These are phyloP conservation scores for Chrysopogon serrulatus DNA, from an alignment of 176 grass and related monocot genomes.

Conservation along the genomic window DNA sequence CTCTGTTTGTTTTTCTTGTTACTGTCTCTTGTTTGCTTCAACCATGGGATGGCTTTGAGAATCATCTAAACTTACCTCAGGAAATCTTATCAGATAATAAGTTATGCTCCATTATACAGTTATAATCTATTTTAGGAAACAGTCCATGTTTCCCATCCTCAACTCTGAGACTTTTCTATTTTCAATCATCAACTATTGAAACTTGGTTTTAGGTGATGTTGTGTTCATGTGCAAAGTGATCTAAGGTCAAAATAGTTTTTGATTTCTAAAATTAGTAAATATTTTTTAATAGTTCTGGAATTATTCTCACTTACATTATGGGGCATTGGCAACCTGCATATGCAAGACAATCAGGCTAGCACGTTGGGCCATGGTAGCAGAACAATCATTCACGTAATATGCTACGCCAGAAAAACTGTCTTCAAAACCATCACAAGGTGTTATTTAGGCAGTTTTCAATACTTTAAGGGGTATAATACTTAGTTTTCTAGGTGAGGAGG, in stretches of 20 bases:
- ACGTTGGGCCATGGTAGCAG: background rate
- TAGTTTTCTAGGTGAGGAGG: no score
- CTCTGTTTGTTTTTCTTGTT: background rate
- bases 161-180: background rate
- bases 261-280: background rate
- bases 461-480: background rate
- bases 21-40: conserved; percentile 8
- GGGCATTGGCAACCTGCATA: background rate
- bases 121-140: background rate
- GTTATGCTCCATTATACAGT: conserved; percentile 1
- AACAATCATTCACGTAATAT: background rate
- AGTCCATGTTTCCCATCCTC: background rate
- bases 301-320: background rate
- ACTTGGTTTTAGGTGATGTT: background rate
- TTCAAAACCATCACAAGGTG: background rate
- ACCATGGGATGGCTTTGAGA: background rate
- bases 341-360: background rate
- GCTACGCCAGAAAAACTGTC: background rate
- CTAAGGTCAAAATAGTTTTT: background rate
- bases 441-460: background rate
- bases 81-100: background rate
- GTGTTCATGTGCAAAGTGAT: background rate
- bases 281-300: background rate
- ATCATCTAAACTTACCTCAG: background rate
- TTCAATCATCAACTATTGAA: background rate